Percentiles rank a stretch among this genome's conserved stretches.
Evolutionary conservation across 257 asterid species (phyloP).

Genomic region (Thymus mandschuricus): DNA sequence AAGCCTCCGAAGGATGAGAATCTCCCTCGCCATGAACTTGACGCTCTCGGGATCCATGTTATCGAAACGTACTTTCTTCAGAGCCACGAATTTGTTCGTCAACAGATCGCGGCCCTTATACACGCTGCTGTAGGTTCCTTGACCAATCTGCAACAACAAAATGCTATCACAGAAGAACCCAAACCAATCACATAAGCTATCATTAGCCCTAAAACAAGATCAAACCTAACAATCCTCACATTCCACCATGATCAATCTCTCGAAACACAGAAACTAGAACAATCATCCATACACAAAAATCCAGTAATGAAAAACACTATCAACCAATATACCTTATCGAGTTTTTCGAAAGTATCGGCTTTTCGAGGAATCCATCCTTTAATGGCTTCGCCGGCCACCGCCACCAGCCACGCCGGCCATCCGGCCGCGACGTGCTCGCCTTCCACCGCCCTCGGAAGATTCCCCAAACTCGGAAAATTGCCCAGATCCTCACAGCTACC

Average conservation of each 20-base stretch:
- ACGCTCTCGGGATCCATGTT: constrained; percentile 90
- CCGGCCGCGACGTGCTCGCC: constrained; percentile 93
- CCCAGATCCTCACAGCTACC: constrained; percentile 44
- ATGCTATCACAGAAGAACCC: constrained; percentile 49
- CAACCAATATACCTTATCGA: constrained; percentile 74
- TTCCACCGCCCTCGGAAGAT: constrained; percentile 66
- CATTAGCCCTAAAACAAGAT: constrained; percentile 25
- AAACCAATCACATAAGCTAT: constrained; percentile 34
- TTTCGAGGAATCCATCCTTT: constrained; percentile 87
- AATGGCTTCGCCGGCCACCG: constrained; percentile 89
- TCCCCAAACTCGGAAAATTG: constrained; percentile 52
- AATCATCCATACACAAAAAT: constrained; percentile 1
- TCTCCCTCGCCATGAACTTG: constrained; percentile 97
- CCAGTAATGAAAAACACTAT: neutral
- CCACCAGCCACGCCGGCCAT: constrained; percentile 96
- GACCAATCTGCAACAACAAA: constrained; percentile 83
- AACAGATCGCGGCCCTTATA: constrained; percentile 81
- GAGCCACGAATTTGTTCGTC: constrained; percentile 65
- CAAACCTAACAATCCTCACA: constrained; percentile 6
- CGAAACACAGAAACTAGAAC: neutral
- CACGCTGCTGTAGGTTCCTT: constrained; percentile 95
- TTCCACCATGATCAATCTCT: neutral
- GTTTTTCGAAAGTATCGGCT: constrained; percentile 84
- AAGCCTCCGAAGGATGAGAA: constrained; percentile 75
- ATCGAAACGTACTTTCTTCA: constrained; percentile 88